Percentiles rank a stretch among this genome's conserved stretches.
Conservation (phyloP, 2,329 filamentous ascomycete genomes). For the Claviceps capensis region DNA sequence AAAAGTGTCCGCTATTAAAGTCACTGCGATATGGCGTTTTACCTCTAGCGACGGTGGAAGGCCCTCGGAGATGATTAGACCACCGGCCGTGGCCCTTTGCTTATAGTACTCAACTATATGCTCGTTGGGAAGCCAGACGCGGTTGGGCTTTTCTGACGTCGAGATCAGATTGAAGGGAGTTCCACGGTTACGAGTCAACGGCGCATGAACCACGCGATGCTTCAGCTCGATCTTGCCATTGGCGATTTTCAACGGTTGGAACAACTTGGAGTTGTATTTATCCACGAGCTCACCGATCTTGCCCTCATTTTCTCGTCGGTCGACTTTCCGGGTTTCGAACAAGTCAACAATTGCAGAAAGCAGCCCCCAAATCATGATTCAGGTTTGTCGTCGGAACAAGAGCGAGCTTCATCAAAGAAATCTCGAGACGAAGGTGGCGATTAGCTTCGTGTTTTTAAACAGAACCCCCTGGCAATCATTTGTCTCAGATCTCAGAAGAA, state of each 20-base stretch:
- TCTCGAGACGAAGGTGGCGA: neutral
- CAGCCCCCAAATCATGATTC: no score
- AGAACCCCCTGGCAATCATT: neutral
- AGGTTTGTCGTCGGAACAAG: no score
- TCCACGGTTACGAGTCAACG: conserved; percentile 39
- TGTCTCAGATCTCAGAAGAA: neutral
- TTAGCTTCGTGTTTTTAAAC: neutral
- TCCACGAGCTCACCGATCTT: conserved; percentile 7
- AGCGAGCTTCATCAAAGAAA: no score
- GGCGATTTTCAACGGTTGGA: conserved; percentile 21
- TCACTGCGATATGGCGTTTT: neutral
- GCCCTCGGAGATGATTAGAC: conserved; percentile 29
- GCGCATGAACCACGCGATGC: conserved; percentile 37
- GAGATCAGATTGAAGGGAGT: conserved; percentile 27
- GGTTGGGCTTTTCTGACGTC: conserved; percentile 31
- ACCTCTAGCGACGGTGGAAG: conserved; percentile 32
- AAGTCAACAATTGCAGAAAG: neutral
- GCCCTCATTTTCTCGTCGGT: neutral
- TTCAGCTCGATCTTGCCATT: conserved; percentile 31
- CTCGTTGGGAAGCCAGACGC: conserved; percentile 33
- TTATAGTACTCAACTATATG: conserved; percentile 27
- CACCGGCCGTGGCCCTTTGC: conserved; percentile 27
- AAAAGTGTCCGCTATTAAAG: neutral
- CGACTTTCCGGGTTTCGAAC: neutral
- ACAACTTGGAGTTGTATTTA: conserved; percentile 13